Conservation (phyloP, 2,329 filamentous ascomycete species). For the Xylariales sp. region DNA sequence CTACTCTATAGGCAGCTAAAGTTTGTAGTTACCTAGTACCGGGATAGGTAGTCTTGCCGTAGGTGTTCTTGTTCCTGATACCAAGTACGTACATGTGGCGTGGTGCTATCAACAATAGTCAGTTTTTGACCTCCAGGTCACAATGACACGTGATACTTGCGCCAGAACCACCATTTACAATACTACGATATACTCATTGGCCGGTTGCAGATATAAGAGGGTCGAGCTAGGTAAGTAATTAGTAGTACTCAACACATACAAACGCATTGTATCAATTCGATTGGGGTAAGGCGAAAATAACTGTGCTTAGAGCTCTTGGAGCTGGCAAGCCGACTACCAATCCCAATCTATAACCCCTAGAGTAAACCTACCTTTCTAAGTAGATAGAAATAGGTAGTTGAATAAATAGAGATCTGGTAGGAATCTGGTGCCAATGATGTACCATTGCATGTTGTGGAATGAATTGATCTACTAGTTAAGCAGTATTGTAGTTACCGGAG, state of each 20-base stretch:
- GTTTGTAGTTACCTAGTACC: background rate
- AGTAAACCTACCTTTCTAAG: background rate
- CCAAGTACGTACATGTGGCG: background rate
- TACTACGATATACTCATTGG: slow-evolving; percentile 12
- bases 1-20: background rate
- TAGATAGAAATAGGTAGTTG: background rate
- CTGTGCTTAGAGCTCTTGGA: background rate
- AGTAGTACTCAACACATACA: too few relatives aligned
- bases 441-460: slow-evolving; percentile 28
- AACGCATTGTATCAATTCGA: background rate
- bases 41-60: background rate
- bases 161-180: slow-evolving; percentile 17
- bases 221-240: background rate
- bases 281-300: slow-evolving; percentile 10
- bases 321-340: background rate
- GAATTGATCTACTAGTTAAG: slow-evolving; percentile 11
- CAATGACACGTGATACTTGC: slow-evolving; percentile 34
- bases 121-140: slow-evolving; percentile 8
- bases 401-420: slow-evolving; percentile 10
- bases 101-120: slow-evolving; percentile 9
- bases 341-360: background rate
- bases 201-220: background rate
- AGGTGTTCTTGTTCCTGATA: slow-evolving; percentile 4
- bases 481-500: slow-evolving; percentile 6
- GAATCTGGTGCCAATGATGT: slow-evolving; percentile 5